Base-by-base conservation (phyloP, 495 filamentous ascomycete species). In the Penicillium macrosclerotiorum region DNA sequence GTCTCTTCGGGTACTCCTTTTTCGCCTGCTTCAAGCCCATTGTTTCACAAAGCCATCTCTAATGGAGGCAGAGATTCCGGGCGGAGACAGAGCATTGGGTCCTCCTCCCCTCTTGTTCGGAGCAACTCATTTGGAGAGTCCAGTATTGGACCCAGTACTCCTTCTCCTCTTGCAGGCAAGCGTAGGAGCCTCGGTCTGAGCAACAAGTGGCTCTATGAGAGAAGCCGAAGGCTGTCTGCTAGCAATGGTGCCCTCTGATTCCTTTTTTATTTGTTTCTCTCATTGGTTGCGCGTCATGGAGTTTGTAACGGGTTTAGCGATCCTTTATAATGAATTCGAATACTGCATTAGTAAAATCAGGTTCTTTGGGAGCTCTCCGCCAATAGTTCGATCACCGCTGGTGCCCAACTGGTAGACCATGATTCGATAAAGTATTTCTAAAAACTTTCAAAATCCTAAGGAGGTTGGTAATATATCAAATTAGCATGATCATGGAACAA, bases 181-280 rank as follows among this genome's bases (percentile, higher is more conserved):
- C 76, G 84, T 26, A 79, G 79, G 19, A 86, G 77, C 40, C 74
- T 96, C 29, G 76, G 78, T 9, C 59, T 96, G 54, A 95, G 88
- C 54, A 95, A 80, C 64, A 89, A 86, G 68, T 98, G 91, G 92
- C 66, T 96, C 30, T 98, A 95, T 67, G 88, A 98, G 64, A 84
- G 83, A 63, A 71, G 68, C 37, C 55, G 72, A 23, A 56, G 72
- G 25, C 56, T 72, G 27, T 75, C 72, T 5, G 62, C 68, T 2
- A 72, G 72, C 52, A 72, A 71, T 31, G 63, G 67, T 5, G 50
- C 64, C 36, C 52, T 68, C 46, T 74, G 42, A 68, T 31, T 32
- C 11, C 17, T 42, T 20, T 7, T 47, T 34, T 29, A 37, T 52
- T 40, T 32, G 38, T 31, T 46, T 47, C 43, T 23, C 24, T 36